Evolutionary conservation across 179 eudicot species (phyloP), one percentile per base, ranked within the genome.

Genomic region (Spergularia azorica): DNA sequence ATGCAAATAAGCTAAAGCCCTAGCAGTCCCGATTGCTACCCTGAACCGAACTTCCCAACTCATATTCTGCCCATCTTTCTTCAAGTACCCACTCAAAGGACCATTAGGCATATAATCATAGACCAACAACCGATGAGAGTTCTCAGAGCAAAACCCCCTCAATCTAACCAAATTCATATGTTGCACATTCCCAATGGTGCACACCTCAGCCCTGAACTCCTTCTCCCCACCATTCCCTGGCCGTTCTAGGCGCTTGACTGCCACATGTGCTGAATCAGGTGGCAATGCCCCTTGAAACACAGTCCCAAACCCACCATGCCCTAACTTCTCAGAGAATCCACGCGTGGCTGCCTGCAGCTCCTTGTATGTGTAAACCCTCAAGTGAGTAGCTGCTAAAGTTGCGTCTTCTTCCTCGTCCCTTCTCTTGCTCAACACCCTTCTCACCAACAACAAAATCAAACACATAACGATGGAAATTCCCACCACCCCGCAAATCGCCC

Each of bases 51-150:
- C 92, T 64, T 86, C 91, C 97, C 97, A 93, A 66, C 84, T 89
- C 79, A 93, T 65, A 80, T 54, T 78, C 71, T 58, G 70, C 12
- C 90, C 87, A 66, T 86, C 89, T 54, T 60, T 80, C 72, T 81
- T 90, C 83, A 93, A 75, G 65, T 86, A 91, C 11, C 4, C 73
- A 84, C 95, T 91, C 54, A 92, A 74, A 61, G 97, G 84, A 32
- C 95, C 97, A 76, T 91, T 91, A 2, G 88, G 89, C 96, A 93
- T 93, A 80, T 87, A 93, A 48, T 93, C 97, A 75, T 93, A 93
- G 9, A 93, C 97, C 56, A 93, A 74, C 50, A 91, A 81, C 72
- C 97, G 86, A 48, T 89, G 96, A 21, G 88, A 81, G 20, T 84
- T 81, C 72, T 90, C 97, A 9, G 90, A 88, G 74, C 96, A 93